These are phyloP conservation scores for Teratosphaeria viscida DNA, from an alignment of 2,329 filamentous ascomycete species.

Conservation along the genomic window DNA sequence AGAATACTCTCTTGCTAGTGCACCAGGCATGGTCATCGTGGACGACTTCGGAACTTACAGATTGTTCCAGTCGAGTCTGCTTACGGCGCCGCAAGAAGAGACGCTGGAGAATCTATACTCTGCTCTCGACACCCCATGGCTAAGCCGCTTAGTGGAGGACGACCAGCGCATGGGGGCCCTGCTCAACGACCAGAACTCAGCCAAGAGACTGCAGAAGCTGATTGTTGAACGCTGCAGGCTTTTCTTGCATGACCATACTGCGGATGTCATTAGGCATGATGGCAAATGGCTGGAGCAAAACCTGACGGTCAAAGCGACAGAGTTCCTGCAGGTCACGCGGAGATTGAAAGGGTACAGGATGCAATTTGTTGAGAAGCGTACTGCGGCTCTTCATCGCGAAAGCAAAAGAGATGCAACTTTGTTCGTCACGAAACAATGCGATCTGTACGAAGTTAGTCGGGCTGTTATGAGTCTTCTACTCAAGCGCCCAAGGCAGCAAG, in stretches of 20 bases:
- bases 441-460: conserved; percentile 87
- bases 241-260: conserved; percentile 75
- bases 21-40: conserved; percentile 63
- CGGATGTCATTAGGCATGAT: conserved; percentile 75
- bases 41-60: conserved; percentile 86
- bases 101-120: conserved; percentile 73
- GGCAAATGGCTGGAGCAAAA: conserved; percentile 84
- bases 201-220: conserved; percentile 61
- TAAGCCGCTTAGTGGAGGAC: conserved; percentile 70
- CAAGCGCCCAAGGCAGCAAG: conserved; percentile 73
- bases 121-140: conserved; percentile 63
- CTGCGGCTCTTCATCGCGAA: conserved; percentile 54
- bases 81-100: conserved; percentile 87
- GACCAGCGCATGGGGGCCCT: conserved; percentile 61
- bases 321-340: conserved; percentile 64
- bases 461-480: conserved; percentile 74
- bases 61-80: conserved; percentile 72
- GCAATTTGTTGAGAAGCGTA: conserved; percentile 63
- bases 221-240: conserved; percentile 81
- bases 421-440: conserved; percentile 66
- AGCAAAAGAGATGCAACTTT: conserved; percentile 51
- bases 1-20: conserved; percentile 66
- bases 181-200: conserved; percentile 56
- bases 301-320: conserved; percentile 65
- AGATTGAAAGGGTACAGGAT: conserved; percentile 62